Evolutionary conservation across 108 stramenopile genomes (phyloP).

Genomic region (Nitzschia sp.): DNA sequence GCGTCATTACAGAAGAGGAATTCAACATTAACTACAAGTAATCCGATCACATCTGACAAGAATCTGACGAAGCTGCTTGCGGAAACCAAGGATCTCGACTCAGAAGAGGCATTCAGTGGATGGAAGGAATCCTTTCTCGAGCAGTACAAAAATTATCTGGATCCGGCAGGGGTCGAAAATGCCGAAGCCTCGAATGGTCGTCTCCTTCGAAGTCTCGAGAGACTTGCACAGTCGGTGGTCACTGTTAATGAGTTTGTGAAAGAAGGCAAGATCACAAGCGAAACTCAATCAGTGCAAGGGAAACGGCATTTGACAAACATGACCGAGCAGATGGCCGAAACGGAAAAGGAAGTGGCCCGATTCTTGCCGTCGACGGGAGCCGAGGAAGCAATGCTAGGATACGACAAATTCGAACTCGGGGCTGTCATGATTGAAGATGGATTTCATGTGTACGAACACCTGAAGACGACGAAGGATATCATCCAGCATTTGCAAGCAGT

Average conservation of each 20-base stretch:
- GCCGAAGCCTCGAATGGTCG: slow-evolving; percentile 8
- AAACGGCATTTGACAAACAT: slow-evolving; percentile 15
- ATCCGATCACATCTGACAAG: slow-evolving; percentile 15
- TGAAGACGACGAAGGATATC: slow-evolving; percentile 17
- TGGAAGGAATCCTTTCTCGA: slow-evolving; percentile 21
- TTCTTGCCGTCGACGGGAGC: slow-evolving; percentile 20
- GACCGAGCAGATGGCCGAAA: slow-evolving; percentile 23
- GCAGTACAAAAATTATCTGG: slow-evolving; percentile 3
- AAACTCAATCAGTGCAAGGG: slow-evolving; percentile 10
- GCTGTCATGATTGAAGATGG: slow-evolving; percentile 25
- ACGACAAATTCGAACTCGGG: slow-evolving; percentile 34
- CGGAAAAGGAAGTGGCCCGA: slow-evolving; percentile 16
- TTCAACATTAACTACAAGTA: background rate
- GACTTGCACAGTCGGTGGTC: slow-evolving; percentile 7
- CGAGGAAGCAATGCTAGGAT: slow-evolving; percentile 11
- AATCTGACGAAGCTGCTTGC: slow-evolving; percentile 9
- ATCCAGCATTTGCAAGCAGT: slow-evolving; percentile 1
- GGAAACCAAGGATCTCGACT: slow-evolving; percentile 2
- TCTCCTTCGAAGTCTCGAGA: slow-evolving; percentile 8
- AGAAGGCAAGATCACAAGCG: slow-evolving; percentile 12
- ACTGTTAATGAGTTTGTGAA: slow-evolving; percentile 10
- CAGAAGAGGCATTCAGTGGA: slow-evolving; percentile 13
- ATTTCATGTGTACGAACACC: slow-evolving; percentile 23
- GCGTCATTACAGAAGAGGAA: background rate
- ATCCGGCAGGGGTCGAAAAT: slow-evolving; percentile 19